phyloP scores from a whole-genome alignment of 2,329 filamentous ascomycete species.

The Tolypocladium endophyticum region DNA sequence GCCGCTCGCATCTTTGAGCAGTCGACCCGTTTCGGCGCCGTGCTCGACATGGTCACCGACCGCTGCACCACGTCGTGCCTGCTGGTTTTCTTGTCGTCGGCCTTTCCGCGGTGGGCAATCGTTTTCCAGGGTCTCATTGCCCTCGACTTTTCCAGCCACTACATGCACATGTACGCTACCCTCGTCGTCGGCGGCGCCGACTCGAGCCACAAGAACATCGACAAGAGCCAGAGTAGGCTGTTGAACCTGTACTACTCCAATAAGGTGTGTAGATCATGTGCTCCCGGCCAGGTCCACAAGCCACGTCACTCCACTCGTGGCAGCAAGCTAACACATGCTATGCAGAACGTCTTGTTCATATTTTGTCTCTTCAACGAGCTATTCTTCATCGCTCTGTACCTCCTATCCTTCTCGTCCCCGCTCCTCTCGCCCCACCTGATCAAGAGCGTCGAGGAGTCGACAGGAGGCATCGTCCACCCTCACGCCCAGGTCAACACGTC shows the following conservation, averaged over 20 bases:
- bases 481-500: constrained; percentile 62
- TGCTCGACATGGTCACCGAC: constrained; percentile 98
- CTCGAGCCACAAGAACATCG: constrained; percentile 87
- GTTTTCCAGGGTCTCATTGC: constrained; percentile 90
- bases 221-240: constrained; percentile 77
- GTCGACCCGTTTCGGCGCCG: constrained; percentile 89
- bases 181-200: constrained; percentile 74
- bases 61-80: constrained; percentile 93
- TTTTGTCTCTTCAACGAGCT: constrained; percentile 87
- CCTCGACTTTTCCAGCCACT: constrained; percentile 89
- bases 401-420: constrained; percentile 92
- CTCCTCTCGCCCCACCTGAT: constrained; percentile 77
- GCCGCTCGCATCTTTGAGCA: constrained; percentile 76
- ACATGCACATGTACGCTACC: constrained; percentile 98
- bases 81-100: constrained; percentile 86
- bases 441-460: constrained; percentile 44
- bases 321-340: not conserved
- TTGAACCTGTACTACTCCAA: constrained; percentile 96
- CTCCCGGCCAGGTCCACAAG: not conserved
- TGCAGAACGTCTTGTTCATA: constrained; percentile 76
- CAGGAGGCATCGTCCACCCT: constrained; percentile 44
- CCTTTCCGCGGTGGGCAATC: constrained; percentile 89
- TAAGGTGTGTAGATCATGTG: constrained; percentile 52
- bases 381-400: constrained; percentile 97
- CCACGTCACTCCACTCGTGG: not conserved